phyloP scores from a whole-genome alignment of 805 yeast species.

The Candida sonorensis region DNA sequence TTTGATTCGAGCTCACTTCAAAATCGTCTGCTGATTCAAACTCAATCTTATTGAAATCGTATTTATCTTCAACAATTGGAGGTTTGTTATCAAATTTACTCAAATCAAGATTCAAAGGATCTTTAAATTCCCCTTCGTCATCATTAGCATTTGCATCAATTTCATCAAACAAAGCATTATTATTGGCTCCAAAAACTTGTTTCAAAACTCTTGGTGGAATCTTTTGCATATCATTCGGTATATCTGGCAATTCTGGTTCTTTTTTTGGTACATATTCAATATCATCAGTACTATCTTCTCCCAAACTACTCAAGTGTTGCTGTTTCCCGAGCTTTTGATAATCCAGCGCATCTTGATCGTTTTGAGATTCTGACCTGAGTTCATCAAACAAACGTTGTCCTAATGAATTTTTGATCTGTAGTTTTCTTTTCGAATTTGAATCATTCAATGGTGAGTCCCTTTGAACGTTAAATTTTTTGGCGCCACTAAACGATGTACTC shows the following conservation, averaged over 20 bases:
- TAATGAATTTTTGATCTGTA: slow-evolving; percentile 2
- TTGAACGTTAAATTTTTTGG: slow-evolving; percentile 27
- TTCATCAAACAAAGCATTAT: slow-evolving; percentile 1
- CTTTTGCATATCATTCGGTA: slow-evolving; percentile 40
- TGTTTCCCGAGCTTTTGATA: too few species aligned
- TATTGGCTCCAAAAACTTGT: slow-evolving; percentile 17
- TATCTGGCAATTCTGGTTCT: slow-evolving; percentile 32
- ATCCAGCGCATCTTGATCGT: slow-evolving; percentile 7
- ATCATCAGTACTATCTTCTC: slow-evolving; percentile 23
- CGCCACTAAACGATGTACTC: slow-evolving; percentile 6
- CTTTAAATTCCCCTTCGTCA: slow-evolving; percentile 9
- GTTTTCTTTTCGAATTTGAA: slow-evolving; percentile 14
- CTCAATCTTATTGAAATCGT: too few species aligned
- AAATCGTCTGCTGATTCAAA: too few species aligned
- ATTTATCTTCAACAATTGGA: not conserved
- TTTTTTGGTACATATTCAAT: slow-evolving; percentile 43
- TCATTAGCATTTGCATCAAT: not conserved
- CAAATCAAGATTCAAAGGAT: slow-evolving; percentile 20
- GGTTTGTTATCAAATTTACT: slow-evolving; percentile 7
- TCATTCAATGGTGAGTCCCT: slow-evolving; percentile 23
- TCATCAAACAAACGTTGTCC: slow-evolving; percentile 5
- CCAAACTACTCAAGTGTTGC: slow-evolving; percentile 7
- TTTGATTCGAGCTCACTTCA: too few species aligned
- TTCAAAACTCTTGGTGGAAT: slow-evolving; percentile 26
- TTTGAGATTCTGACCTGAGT: slow-evolving; percentile 4